A percentile compares a stretch with the other conserved stretches of the same genome.
phyloP scores from a whole-genome alignment of 108 stramenopile species.

The Fragilaria radians region DNA sequence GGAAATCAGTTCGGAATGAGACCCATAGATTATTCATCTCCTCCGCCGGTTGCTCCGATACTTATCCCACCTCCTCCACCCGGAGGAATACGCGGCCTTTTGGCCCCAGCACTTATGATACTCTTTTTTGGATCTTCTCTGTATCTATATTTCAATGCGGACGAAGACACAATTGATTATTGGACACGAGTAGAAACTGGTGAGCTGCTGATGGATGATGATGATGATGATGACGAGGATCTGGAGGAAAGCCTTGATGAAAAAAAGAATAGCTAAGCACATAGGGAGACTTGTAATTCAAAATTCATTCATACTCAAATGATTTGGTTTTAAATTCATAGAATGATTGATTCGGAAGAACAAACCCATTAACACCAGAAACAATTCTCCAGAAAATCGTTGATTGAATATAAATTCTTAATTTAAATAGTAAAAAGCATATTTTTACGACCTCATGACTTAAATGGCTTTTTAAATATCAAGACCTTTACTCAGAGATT shows the following conservation, averaged over 20 bases:
- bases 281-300: no score
- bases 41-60: conserved; percentile 19
- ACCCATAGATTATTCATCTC: conserved; percentile 31
- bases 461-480: no score
- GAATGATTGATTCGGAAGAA: no score
- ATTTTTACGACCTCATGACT: no score
- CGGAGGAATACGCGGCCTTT: conserved; percentile 18
- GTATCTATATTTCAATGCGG: conserved; percentile 46
- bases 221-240: conserved; percentile 38
- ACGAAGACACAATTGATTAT: conserved; percentile 43
- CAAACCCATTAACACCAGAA: no score
- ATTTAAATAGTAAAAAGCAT: no score
- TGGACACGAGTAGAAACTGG: conserved; percentile 44
- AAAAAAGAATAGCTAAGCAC: conserved; percentile 3
- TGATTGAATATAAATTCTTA: no score
- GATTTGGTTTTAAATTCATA: no score
- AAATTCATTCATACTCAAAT: no score
- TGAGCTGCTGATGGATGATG: conserved; percentile 14
- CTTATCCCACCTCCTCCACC: conserved; percentile 35
- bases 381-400: no score
- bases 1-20: conserved; percentile 21
- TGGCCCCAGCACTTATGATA: conserved; percentile 2
- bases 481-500: no score
- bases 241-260: conserved; percentile 31
- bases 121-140: conserved; percentile 4